Evolutionary conservation across 371 early-diverging fungal genomes (phyloP), one percentile per base, ranked within the genome.

Genomic region (Mucor circinelloides): DNA sequence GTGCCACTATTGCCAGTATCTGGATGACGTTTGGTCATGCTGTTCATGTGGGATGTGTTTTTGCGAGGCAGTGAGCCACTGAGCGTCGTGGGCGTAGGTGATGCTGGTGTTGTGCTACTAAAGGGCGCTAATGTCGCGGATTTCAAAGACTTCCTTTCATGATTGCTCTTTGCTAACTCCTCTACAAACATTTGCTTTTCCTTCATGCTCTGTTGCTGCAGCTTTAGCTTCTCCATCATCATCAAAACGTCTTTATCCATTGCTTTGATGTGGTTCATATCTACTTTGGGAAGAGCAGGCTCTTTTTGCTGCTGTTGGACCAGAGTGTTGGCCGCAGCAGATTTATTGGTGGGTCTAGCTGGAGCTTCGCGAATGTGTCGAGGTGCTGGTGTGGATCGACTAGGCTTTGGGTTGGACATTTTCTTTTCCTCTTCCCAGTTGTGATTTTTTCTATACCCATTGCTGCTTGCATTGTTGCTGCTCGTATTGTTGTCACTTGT

Each of bases 321-420:
- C 8, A 32, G 34, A 23, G n/a, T 10, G 8, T 4, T 46, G 7
- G 48, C 23, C 0, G 48, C 23, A 23, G 7, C 48, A 42, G 42
- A 17, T 46, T 56, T 55, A 6, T 19, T 15, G 3, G 36, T 62
- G 9, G 71, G 70, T 21, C 60, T 58, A 40, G 59, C 25, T 23
- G 74, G 74, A 15, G 69, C 55, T 36, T 67, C 68, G 27, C 71
- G 56, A 25, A 70, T 67, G 36, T 74, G 55, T 30, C 63, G 28
- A 40, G 73, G 74, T 12, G 74, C 70, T 65, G 74, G 74, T 59
- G 74, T 70, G 1, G 74, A 74, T 58, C 58, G 48, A 60, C 74
- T 74, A n/a, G 74, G 46, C 13, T 66, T 74, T 17, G 60, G 70
- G 8, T 57, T 58, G 31, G 64, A 56, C 48, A 57, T 30, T 52